Percentiles rank a stretch among this genome's conserved stretches.
Evolutionary conservation across 805 yeast genomes (phyloP).

Genomic region (Wickerhamiella lipophila): DNA sequence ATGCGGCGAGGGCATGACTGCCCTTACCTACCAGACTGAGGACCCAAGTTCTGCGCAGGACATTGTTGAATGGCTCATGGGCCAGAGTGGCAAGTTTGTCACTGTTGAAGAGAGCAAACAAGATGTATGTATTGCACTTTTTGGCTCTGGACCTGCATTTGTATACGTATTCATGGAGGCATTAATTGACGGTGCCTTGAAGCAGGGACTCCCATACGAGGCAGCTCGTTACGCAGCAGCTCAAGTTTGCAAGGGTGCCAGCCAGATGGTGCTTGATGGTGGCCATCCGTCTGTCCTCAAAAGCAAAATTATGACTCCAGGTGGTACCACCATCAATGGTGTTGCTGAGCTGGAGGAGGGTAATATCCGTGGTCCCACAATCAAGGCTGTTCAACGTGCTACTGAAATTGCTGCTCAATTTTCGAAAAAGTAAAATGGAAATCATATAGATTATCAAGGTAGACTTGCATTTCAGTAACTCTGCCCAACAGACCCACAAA

Average conservation of each 20-base stretch:
- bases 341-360: constrained; percentile 82
- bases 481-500: too few species aligned
- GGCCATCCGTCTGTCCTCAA: constrained; percentile 81
- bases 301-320: constrained; percentile 89
- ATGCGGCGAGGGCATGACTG: constrained; percentile 88
- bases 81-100: constrained; percentile 32
- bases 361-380: constrained; percentile 75
- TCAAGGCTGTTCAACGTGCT: constrained; percentile 83
- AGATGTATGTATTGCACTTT: constrained; percentile 91
- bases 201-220: constrained; percentile 83
- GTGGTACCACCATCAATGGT: constrained; percentile 96
- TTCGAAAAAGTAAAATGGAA: constrained; percentile 5
- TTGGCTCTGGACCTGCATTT: constrained; percentile 97
- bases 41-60: constrained; percentile 21
- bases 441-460: background rate
- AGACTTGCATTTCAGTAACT: too few species aligned
- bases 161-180: constrained; percentile 81
- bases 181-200: constrained; percentile 83
- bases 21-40: constrained; percentile 61
- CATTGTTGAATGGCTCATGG: constrained; percentile 31
- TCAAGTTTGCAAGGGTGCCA: constrained; percentile 88
- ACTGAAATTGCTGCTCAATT: constrained; percentile 52
- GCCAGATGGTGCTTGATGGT: constrained; percentile 75
- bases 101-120: constrained; percentile 62
- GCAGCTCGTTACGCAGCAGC: constrained; percentile 79